A percentile compares a stretch with the other conserved stretches of the same genome.
phyloP scores from a whole-genome alignment of 164 flowering plant species.

The Nymphaea colorata region DNA sequence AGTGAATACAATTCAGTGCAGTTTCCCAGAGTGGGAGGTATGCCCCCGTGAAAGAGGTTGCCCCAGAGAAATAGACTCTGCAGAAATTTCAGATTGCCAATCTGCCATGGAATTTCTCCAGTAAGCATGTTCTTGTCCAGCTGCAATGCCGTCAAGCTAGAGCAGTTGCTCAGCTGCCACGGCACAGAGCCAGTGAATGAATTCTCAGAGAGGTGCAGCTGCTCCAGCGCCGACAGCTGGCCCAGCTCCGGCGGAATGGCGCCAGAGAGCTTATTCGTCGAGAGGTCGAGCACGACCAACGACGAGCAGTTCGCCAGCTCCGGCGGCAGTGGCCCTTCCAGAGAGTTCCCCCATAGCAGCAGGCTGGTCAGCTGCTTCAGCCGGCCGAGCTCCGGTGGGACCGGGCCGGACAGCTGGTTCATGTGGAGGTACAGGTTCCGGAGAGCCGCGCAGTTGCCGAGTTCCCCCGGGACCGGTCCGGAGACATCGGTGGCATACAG shows the following conservation, averaged over 20 bases:
- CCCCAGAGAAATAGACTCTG: slow-evolving; percentile 93
- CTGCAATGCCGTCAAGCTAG: slow-evolving; percentile 72
- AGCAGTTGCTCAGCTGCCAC: slow-evolving; percentile 62
- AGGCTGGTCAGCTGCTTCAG: slow-evolving; percentile 78
- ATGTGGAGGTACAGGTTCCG: slow-evolving; percentile 73
- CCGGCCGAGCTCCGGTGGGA: slow-evolving; percentile 68
- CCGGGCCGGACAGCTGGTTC: slow-evolving; percentile 76
- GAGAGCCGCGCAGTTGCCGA: slow-evolving; percentile 67
- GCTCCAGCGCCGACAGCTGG: slow-evolving; percentile 52
- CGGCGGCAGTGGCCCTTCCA: slow-evolving; percentile 58
- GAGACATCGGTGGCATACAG: slow-evolving; percentile 68
- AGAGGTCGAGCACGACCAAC: slow-evolving; percentile 69
- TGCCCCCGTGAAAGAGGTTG: slow-evolving; percentile 68
- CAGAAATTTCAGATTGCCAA: slow-evolving; percentile 62
- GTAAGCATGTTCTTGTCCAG: slow-evolving; percentile 78
- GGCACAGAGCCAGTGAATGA: slow-evolving; percentile 62
- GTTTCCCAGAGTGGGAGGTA: slow-evolving; percentile 74
- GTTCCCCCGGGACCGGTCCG: slow-evolving; percentile 70
- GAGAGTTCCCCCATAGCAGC: slow-evolving; percentile 76
- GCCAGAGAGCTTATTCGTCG: slow-evolving; percentile 71
- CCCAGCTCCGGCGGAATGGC: slow-evolving; percentile 78
- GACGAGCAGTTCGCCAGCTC: slow-evolving; percentile 75
- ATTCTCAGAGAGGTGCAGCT: slow-evolving; percentile 87
- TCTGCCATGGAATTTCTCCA: slow-evolving; percentile 70
- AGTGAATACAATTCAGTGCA: slow-evolving; percentile 71